Evolutionary conservation across 2,329 filamentous ascomycete species (phyloP), one percentile per base, ranked within the genome.

Genomic region (Cryphonectria nitschkei): DNA sequence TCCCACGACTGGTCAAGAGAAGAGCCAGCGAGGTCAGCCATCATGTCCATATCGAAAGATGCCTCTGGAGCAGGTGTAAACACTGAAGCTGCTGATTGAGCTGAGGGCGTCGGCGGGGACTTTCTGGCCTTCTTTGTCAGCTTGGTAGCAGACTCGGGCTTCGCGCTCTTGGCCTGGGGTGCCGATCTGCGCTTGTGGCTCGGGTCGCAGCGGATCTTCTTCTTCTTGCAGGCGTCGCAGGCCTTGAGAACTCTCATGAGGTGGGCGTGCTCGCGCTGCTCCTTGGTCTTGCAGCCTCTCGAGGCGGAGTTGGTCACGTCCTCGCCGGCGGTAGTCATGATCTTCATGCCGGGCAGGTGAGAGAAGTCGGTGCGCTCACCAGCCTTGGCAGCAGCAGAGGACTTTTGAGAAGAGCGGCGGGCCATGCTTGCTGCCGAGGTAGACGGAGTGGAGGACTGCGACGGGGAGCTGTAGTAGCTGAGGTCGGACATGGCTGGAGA

Each of bases 201-300:
- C 2, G 88, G 88, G 74, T 89, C 87, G 77, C 88, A 90, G 62
- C 88, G 85, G 56, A 87, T 84, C 85, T 91, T 91, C 84, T 90
- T 91, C 77, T 82, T 84, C 72, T 84, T 82, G 81, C 89, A 91
- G 72, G 83, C 82, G 60, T 89, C 86, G 77, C 89, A 91, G n/a
- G 89, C 89, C 81, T 90, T 90, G 78, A 90, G 88, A 76, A 89
- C 88, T 72, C 89, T 83, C 87, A 91, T 91, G 63, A 90, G 80
- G 74, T 90, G 88, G 7, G 89, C 89, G 76, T 90, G 89, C 68
- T 90, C 88, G 46, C 89, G 85, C 82, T 91, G 89, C 82, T 90
- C 89, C 83, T 89, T 89, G 67, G 89, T 89, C 81, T 90, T 91
- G 78, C 85, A 88, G 46, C 88, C 88, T 54, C 89, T 84, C 22